Evolutionary conservation across 192 early-diverging fungal genomes (phyloP).

Genomic region (Entrophospora sp.): DNA sequence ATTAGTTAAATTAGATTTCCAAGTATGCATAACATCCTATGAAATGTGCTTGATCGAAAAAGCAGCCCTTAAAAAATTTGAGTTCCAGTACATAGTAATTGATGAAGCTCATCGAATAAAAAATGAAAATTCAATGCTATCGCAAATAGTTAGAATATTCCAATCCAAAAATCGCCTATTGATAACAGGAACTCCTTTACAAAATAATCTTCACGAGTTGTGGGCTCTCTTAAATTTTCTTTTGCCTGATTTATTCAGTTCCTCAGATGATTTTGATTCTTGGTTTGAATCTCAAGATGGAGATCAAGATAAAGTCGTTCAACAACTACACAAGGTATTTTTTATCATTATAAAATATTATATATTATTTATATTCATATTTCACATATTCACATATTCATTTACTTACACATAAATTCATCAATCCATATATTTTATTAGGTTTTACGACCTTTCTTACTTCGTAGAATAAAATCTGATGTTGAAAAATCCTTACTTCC

Average conservation of each 20-base stretch:
- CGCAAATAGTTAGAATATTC: constrained; percentile 89
- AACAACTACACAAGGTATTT: constrained; percentile 55
- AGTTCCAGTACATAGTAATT: constrained; percentile 87
- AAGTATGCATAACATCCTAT: constrained; percentile 93
- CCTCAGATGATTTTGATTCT: constrained; percentile 85
- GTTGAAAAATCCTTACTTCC: constrained; percentile 94
- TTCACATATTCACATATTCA: not conserved
- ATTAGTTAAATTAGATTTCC: constrained; percentile 59
- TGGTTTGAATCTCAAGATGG: constrained; percentile 82
- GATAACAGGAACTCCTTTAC: constrained; percentile 92
- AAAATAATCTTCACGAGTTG: constrained; percentile 98
- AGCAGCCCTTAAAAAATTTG: constrained; percentile 69
- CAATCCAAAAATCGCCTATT: constrained; percentile 80
- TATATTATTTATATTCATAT: too few relatives aligned
- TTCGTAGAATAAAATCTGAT: constrained; percentile 88
- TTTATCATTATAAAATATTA: too few relatives aligned
- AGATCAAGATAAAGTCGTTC: constrained; percentile 57
- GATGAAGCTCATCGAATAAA: constrained; percentile 98
- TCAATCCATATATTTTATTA: too few relatives aligned
- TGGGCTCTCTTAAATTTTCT: constrained; percentile 98
- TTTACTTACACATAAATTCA: constrained; percentile 5
- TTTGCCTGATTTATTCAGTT: constrained; percentile 93
- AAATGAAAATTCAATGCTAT: constrained; percentile 95
- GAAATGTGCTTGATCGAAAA: constrained; percentile 95
- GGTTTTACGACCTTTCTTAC: constrained; percentile 72